These are phyloP conservation scores for Globisporangium nagaii DNA, from an alignment of 352 stramenopile species.

Conservation along the genomic window DNA sequence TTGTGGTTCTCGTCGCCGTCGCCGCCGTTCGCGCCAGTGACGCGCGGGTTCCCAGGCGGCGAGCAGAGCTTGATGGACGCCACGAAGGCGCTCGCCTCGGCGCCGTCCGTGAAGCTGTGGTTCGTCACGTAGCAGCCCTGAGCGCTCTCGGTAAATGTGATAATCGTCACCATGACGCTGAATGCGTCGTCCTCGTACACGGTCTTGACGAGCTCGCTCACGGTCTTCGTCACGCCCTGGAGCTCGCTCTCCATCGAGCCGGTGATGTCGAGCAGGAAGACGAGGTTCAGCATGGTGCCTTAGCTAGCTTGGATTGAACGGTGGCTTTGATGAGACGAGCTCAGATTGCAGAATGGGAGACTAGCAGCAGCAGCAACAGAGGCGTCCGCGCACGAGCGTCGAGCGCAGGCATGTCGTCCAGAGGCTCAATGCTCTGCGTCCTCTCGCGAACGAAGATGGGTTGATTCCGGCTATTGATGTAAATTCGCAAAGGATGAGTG, in stretches of 20 bases:
- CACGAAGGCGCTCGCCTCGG: conserved; percentile 32
- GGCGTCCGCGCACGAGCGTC: neutral
- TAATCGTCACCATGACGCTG: conserved; percentile 57
- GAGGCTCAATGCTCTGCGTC: too few species aligned
- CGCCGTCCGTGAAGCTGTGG: conserved; percentile 49
- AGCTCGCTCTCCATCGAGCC: conserved; percentile 62
- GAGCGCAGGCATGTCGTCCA: too few species aligned
- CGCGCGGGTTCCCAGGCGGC: conserved; percentile 20
- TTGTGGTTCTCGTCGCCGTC: conserved; percentile 72
- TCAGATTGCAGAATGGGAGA: conserved; percentile 6
- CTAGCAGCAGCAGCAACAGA: neutral
- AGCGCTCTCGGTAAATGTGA: conserved; percentile 60
- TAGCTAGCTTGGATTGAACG: neutral
- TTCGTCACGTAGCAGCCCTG: conserved; percentile 56
- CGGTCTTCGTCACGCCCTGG: conserved; percentile 47
- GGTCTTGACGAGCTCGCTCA: conserved; percentile 39
- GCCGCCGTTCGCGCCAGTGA: conserved; percentile 24
- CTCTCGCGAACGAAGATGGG: neutral
- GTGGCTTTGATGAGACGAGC: neutral
- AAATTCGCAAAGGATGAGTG: too few species aligned
- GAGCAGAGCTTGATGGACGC: conserved; percentile 32
- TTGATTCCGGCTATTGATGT: too few species aligned
- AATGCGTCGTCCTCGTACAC: conserved; percentile 43
- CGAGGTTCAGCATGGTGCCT: conserved; percentile 53
- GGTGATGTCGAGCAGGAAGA: conserved; percentile 71